Evolutionary conservation across 345 rosid genomes (phyloP).

Genomic region (Eutrema yunnanense): DNA sequence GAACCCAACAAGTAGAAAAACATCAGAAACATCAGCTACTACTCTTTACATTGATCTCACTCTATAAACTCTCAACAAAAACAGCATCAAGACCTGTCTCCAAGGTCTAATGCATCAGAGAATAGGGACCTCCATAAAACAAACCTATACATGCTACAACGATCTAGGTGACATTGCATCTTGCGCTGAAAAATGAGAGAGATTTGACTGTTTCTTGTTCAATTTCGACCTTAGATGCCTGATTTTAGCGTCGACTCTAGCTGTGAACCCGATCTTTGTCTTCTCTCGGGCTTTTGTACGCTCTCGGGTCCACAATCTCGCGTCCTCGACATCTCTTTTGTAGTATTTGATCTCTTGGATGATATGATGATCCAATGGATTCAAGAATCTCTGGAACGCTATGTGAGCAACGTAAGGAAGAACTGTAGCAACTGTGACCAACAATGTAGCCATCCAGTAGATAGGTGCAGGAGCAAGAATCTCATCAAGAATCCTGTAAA

Average conservation of each 20-base stretch:
- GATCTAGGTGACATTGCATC: slow-evolving; percentile 37
- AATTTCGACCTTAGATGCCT: slow-evolving; percentile 63
- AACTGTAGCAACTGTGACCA: slow-evolving; percentile 58
- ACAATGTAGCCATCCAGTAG: slow-evolving; percentile 66
- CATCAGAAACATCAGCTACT: slow-evolving; percentile 4
- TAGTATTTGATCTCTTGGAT: slow-evolving; percentile 91
- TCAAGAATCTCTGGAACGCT: slow-evolving; percentile 66
- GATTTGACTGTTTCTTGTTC: slow-evolving; percentile 53
- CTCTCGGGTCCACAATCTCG: slow-evolving; percentile 81
- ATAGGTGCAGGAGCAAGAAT: slow-evolving; percentile 76
- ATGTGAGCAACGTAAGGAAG: slow-evolving; percentile 62
- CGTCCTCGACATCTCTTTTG: slow-evolving; percentile 70
- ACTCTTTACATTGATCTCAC: slow-evolving; percentile 29
- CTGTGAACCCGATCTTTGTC: slow-evolving; percentile 95
- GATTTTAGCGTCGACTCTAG: slow-evolving; percentile 90
- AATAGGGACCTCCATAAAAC: slow-evolving; percentile 16
- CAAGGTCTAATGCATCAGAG: slow-evolving; percentile 17
- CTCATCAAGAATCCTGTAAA: slow-evolving; percentile 64
- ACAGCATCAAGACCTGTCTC: slow-evolving; percentile 27
- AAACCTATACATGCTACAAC: slow-evolving; percentile 14
- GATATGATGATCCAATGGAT: slow-evolving; percentile 92
- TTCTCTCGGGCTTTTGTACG: slow-evolving; percentile 80
- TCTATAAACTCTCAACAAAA: slow-evolving; percentile 37
- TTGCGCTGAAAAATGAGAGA: slow-evolving; percentile 29
- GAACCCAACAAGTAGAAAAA: slow-evolving; percentile 6